Evolutionary conservation across 495 filamentous ascomycete species (phyloP).

Genomic region (Hypoxylon trugodes): DNA sequence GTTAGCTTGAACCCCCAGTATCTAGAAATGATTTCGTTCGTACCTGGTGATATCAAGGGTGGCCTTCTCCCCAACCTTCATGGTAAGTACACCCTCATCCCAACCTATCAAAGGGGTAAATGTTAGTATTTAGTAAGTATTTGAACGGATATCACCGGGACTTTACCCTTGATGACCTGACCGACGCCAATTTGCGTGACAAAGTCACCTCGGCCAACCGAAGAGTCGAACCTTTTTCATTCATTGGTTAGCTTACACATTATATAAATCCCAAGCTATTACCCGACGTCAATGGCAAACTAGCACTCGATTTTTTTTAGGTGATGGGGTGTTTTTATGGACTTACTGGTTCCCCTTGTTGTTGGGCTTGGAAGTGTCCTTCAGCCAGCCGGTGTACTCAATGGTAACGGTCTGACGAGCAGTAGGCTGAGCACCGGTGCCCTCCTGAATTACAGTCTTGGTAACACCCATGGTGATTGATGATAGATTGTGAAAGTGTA

Average conservation of each 20-base stretch:
- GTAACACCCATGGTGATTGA: slow-evolving; percentile 57
- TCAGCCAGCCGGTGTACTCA: slow-evolving; percentile 84
- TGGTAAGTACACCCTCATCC: slow-evolving; percentile 83
- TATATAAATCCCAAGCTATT: slow-evolving; percentile 6
- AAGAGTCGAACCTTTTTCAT: slow-evolving; percentile 77
- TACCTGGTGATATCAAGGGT: slow-evolving; percentile 80
- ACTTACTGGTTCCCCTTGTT: slow-evolving; percentile 60
- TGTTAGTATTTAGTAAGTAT: slow-evolving; percentile 22
- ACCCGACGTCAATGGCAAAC: slow-evolving; percentile 28
- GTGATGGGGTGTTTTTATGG: not conserved
- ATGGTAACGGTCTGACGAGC: slow-evolving; percentile 75
- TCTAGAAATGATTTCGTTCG: slow-evolving; percentile 40
- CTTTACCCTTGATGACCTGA: slow-evolving; percentile 78
- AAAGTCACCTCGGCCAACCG: slow-evolving; percentile 71
- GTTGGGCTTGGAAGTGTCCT: slow-evolving; percentile 64
- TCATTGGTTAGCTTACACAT: slow-evolving; percentile 18
- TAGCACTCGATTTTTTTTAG: not conserved
- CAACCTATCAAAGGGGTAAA: slow-evolving; percentile 64
- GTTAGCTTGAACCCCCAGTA: slow-evolving; percentile 25
- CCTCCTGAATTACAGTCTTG: slow-evolving; percentile 54
- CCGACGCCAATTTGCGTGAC: slow-evolving; percentile 74
- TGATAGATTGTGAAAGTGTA: too few species aligned
- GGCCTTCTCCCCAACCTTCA: slow-evolving; percentile 83
- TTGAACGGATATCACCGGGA: not conserved
- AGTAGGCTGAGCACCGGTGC: slow-evolving; percentile 61